phyloP scores from a whole-genome alignment of 257 asterid genomes.

The Solanum ossicruentum region DNA sequence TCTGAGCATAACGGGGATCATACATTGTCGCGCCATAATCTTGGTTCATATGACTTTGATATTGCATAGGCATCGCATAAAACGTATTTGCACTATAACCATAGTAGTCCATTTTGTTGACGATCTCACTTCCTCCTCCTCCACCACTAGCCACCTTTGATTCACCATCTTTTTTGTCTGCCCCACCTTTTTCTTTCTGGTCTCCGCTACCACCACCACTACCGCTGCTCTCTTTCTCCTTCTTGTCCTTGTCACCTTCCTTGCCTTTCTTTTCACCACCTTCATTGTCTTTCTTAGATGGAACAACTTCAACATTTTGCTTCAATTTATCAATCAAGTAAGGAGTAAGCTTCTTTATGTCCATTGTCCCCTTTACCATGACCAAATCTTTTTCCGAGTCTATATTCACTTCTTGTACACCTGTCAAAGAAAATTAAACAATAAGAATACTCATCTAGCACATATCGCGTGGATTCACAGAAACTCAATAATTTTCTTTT shows the following conservation, averaged over 20 bases:
- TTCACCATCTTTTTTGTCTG: constrained; percentile 9
- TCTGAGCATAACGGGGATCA: constrained; percentile 9
- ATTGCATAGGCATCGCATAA: constrained; percentile 38
- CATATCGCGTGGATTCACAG: not conserved
- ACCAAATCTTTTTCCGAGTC: constrained; percentile 57
- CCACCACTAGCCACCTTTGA: not conserved
- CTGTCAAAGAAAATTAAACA: constrained; percentile 13
- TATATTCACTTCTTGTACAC: constrained; percentile 38
- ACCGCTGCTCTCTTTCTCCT: constrained; percentile 3
- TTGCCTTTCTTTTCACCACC: constrained; percentile 15
- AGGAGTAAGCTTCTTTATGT: constrained; percentile 40
- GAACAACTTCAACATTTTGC: constrained; percentile 38
- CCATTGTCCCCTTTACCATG: constrained; percentile 63
- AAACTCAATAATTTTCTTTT: not conserved
- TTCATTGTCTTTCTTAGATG: constrained; percentile 47
- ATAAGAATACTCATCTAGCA: not conserved
- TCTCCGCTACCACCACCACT: not conserved
- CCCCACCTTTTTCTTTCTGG: not conserved
- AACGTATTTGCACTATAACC: constrained; percentile 32
- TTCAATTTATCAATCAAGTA: constrained; percentile 59
- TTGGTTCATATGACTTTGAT: constrained; percentile 33
- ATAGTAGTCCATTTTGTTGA: constrained; percentile 37
- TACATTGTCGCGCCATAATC: constrained; percentile 33
- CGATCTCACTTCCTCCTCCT: constrained; percentile 19
- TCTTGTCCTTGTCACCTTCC: constrained; percentile 27